Conservation (phyloP, 2,329 filamentous ascomycete genomes). For the Pseudogymnoascus sp. region DNA sequence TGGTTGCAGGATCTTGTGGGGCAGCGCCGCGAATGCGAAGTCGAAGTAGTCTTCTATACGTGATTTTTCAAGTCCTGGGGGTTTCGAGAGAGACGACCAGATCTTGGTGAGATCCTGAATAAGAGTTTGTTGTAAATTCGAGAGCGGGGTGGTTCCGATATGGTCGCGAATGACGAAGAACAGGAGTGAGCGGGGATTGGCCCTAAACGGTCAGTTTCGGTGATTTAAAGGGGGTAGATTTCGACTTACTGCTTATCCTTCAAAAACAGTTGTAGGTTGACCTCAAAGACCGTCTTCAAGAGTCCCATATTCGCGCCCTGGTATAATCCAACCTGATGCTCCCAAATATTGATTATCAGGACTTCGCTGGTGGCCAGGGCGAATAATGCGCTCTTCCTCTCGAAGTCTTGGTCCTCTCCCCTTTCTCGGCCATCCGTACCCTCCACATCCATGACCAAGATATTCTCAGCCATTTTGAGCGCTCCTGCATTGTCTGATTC, state of each 20-base stretch:
- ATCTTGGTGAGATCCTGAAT: slow-evolving; percentile 86
- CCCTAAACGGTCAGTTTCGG: slow-evolving; percentile 42
- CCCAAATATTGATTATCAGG: slow-evolving; percentile 97
- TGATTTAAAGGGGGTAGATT: slow-evolving; percentile 8
- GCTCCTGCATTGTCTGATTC: slow-evolving; percentile 39
- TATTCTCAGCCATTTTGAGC: slow-evolving; percentile 84
- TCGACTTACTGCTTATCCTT: slow-evolving; percentile 78
- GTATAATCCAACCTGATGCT: slow-evolving; percentile 95
- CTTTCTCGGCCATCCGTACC: slow-evolving; percentile 93
- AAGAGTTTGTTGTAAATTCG: slow-evolving; percentile 83
- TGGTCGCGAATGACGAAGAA: slow-evolving; percentile 99
- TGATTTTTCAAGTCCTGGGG: slow-evolving; percentile 76
- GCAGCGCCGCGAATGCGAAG: slow-evolving; percentile 90
- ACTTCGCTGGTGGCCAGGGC: slow-evolving; percentile 96
- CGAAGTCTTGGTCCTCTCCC: slow-evolving; percentile 97
- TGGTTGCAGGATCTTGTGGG: slow-evolving; percentile 92
- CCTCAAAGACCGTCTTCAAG: slow-evolving; percentile 97
- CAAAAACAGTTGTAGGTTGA: slow-evolving; percentile 92
- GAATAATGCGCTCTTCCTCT: slow-evolving; percentile 95
- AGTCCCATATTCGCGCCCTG: slow-evolving; percentile 98
- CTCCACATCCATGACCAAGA: slow-evolving; percentile 98
- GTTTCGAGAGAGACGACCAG: slow-evolving; percentile 90
- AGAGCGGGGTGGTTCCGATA: slow-evolving; percentile 80
- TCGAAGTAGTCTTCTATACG: slow-evolving; percentile 97
- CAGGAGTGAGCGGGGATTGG: slow-evolving; percentile 78